Percentiles rank a stretch among this genome's conserved stretches.
These are phyloP conservation scores for Rhodotorula sp. DNA, from an alignment of 1,284 basidiomycete genomes.

Conservation along the genomic window DNA sequence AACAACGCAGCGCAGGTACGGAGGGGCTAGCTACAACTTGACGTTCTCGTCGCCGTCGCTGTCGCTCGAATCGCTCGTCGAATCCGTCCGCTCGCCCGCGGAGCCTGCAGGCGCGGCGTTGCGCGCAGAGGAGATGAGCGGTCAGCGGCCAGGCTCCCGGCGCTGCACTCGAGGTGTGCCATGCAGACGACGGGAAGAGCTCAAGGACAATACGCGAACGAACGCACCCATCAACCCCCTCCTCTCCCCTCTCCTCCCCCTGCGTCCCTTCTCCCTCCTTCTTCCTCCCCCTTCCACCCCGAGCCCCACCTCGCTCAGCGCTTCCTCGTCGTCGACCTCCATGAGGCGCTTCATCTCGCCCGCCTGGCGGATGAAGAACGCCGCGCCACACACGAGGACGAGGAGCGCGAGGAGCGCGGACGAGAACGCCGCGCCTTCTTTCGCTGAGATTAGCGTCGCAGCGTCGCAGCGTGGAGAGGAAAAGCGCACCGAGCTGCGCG, in stretches of 20 bases:
- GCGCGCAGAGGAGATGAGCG: background rate
- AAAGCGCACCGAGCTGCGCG: background rate
- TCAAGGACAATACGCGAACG: too few relatives aligned
- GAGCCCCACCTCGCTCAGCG: background rate
- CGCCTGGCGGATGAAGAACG: slow-evolving; percentile 6
- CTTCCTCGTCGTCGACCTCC: background rate
- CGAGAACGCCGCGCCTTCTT: background rate
- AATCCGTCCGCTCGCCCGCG: background rate
- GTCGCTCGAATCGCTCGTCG: slow-evolving; percentile 6
- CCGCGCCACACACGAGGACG: background rate
- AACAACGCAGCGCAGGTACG: background rate
- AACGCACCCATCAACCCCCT: background rate
- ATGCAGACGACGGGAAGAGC: background rate
- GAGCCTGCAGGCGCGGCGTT: background rate
- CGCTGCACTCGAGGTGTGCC: too few relatives aligned
- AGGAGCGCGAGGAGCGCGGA: slow-evolving; percentile 1
- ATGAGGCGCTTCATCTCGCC: background rate
- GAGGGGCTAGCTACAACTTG: background rate
- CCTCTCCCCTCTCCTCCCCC: background rate
- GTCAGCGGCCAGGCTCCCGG: background rate
- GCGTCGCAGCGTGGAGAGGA: too few relatives aligned
- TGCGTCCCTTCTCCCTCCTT: background rate
- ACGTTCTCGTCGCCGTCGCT: slow-evolving; percentile 3
- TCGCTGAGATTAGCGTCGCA: too few relatives aligned
- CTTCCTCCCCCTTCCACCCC: background rate